phyloP scores from a whole-genome alignment of 495 filamentous ascomycete species.

The Daldinia caldariorum region DNA sequence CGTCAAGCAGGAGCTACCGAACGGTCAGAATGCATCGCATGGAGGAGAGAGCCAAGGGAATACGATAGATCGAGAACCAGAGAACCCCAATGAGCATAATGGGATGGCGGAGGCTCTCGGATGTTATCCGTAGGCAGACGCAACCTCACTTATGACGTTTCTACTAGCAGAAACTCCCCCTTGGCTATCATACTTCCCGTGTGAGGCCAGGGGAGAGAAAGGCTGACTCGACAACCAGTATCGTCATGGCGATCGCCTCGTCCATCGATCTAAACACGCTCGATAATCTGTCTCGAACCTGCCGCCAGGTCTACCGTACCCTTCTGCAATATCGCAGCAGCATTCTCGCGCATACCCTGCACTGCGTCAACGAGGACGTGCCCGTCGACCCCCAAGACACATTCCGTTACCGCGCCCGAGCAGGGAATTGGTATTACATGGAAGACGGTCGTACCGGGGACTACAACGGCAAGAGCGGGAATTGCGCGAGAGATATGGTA shows the following conservation, averaged over 20 bases:
- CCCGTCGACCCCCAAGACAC: conserved; percentile 59
- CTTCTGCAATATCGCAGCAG: conserved; percentile 78
- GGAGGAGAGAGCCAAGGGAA: conserved; percentile 33
- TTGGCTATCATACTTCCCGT: conserved; percentile 24
- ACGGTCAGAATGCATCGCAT: conserved; percentile 23
- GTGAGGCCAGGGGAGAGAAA: conserved; percentile 33
- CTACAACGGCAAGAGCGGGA: conserved; percentile 70
- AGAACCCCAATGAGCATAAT: conserved; percentile 70
- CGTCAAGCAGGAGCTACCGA: conserved; percentile 36
- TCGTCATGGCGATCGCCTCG: conserved; percentile 76
- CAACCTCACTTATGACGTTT: conserved; percentile 42
- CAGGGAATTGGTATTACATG: conserved; percentile 63
- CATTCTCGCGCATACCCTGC: conserved; percentile 76
- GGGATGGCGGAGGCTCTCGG: conserved; percentile 79
- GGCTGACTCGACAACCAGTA: conserved; percentile 61
- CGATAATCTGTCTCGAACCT: conserved; percentile 79
- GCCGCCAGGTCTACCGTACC: conserved; percentile 78
- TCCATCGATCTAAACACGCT: conserved; percentile 86
- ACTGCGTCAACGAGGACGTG: conserved; percentile 75
- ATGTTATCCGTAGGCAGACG: conserved; percentile 83
- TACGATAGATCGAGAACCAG: conserved; percentile 50
- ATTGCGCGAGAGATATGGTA: conserved; percentile 87
- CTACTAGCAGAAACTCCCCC: conserved; percentile 41
- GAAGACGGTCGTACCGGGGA: conserved; percentile 49
- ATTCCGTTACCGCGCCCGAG: conserved; percentile 60